Evolutionary conservation across 192 early-diverging fungal species (phyloP).

Genomic region (Spinellus fusiger): DNA sequence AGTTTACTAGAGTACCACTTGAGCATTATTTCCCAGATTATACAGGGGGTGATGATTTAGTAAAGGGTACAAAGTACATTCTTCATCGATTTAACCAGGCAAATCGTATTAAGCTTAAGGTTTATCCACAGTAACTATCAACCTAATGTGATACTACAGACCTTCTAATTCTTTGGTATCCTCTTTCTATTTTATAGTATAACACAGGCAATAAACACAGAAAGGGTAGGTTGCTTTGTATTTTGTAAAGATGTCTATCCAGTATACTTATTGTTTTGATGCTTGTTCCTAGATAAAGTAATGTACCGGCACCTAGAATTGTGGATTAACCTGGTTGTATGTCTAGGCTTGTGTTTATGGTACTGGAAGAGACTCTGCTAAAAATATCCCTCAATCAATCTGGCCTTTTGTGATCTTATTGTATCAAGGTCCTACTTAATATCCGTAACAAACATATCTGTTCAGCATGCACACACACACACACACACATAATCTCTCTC

Average conservation of each 20-base stretch:
- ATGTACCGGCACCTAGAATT: not conserved
- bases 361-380: not conserved
- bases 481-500: too few species aligned
- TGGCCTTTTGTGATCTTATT: not conserved
- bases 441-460: too few species aligned
- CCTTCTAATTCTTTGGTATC: not conserved
- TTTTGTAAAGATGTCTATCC: not conserved
- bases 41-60: conserved; percentile 61
- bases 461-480: too few species aligned
- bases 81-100: conserved; percentile 83
- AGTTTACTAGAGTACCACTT: conserved; percentile 64
- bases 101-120: conserved; percentile 73
- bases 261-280: not conserved
- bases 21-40: conserved; percentile 80
- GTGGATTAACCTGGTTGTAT: not conserved
- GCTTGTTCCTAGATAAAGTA: not conserved
- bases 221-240: conserved; percentile 51
- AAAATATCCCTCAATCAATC: not conserved
- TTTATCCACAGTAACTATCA: conserved; percentile 70
- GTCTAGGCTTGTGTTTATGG: not conserved
- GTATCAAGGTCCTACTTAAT: too few species aligned
- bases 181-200: conserved; percentile 39
- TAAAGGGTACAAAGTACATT: conserved; percentile 83
- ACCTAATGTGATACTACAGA: not conserved
- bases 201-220: conserved; percentile 89